Base-by-base conservation (phyloP, 805 yeast genomes). In the Hanseniaspora taiwanica region DNA sequence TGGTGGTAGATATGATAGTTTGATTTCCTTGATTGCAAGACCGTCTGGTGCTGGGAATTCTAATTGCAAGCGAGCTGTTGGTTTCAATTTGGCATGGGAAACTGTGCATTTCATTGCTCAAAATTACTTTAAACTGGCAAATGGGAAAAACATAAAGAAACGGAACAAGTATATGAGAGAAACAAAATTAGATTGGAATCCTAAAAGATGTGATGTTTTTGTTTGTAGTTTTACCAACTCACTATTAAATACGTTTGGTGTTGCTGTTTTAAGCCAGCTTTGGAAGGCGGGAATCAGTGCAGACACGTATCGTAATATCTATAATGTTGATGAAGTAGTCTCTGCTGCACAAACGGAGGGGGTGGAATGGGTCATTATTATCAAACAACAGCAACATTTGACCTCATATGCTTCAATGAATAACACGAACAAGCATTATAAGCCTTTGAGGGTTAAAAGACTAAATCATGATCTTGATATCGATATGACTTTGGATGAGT, bases 1-100 rank as follows among this genome's bases (percentile, higher is more conserved):
- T 0, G 99, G 99, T 35, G 99, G 99, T 2, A 66, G 99, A 41
- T 91, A 86, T 54, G 97, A 89, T 51, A 64, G 67, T 17, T 65
- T 91, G 47, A 72, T 86, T 12, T 64, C 74, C 2, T 68, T 77
- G 14, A 68, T 85, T 44, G 72, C 89, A 0, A 76, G 82, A 47
- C 69, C 75, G 1, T 60, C 72, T 43, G 54, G 65, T 17, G 33
- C 20, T 13, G 58, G 54, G 3, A 54, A 54, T 37, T 39, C 52
- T 1, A 12, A 3, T 18, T 36, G 17, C 13, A 66, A 71, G 17
- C 67, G 69, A 40, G 94, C 86, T 1, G 96, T 87, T 34, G 97
- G 98, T 0, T 80, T 91, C 53, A 79, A 84, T 45, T 58, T 91
- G 42, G 83, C 91, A 0, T 76, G 84, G 69, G 85, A 79, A 49